These are phyloP conservation scores for Hordeum pubiflorum DNA, from an alignment of 202 grass and related monocot genomes.

Conservation along the genomic window DNA sequence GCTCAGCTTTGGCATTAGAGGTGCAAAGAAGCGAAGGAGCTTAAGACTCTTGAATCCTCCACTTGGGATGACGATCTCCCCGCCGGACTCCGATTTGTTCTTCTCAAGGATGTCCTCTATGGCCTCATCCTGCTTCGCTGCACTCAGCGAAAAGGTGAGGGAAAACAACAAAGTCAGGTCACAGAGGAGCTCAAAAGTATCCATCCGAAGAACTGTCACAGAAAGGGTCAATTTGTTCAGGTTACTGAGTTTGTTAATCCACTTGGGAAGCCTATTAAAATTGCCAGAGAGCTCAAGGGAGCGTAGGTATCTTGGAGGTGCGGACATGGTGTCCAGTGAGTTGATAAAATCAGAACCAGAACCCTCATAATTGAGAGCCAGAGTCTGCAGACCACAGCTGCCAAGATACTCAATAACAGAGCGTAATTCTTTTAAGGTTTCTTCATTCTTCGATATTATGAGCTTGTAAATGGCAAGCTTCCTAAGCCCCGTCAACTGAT, in stretches of 20 bases:
- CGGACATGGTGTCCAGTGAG: neutral
- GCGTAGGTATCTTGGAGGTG: slow-evolving; percentile 1
- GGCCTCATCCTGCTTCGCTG: neutral
- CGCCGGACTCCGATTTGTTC: neutral
- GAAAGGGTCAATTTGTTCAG: slow-evolving; percentile 16
- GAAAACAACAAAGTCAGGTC: neutral
- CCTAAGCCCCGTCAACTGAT: neutral
- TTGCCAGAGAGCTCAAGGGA: slow-evolving; percentile 23
- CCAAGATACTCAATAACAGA: slow-evolving; percentile 9
- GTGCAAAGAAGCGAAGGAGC: slow-evolving; percentile 11
- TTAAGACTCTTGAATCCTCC: neutral
- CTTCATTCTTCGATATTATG: fast-evolving
- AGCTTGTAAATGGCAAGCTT: slow-evolving; percentile 33
- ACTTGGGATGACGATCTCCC: neutral
- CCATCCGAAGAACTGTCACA: neutral
- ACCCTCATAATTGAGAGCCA: neutral
- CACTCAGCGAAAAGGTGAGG: slow-evolving; percentile 4
- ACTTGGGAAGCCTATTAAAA: neutral
- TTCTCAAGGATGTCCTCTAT: neutral
- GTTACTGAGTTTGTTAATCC: neutral
- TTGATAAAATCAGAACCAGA: slow-evolving; percentile 12
- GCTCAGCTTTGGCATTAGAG: neutral
- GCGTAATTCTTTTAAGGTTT: neutral
- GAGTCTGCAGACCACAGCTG: neutral
- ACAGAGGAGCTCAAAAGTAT: neutral